Percentiles rank a stretch among this genome's conserved stretches.
phyloP scores from a whole-genome alignment of 345 rosid genomes.

The Cardamine resedifolia region DNA sequence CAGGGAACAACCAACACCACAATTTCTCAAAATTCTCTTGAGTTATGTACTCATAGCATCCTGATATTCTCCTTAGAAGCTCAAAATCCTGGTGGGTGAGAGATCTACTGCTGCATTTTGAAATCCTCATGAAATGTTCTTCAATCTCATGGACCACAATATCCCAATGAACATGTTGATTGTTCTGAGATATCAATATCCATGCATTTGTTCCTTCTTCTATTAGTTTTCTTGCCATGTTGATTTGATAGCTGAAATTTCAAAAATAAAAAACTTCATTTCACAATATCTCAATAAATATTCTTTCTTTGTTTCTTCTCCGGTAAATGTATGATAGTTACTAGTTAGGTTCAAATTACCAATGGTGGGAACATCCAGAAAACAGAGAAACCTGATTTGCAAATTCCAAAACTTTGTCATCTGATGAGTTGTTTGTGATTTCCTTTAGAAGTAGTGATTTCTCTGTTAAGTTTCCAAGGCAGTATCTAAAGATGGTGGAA shows the following conservation, averaged over 20 bases:
- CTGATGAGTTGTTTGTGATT: conserved; percentile 58
- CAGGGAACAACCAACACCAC: conserved; percentile 92
- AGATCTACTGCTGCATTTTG: conserved; percentile 67
- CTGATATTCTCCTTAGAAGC: conserved; percentile 64
- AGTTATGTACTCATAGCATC: conserved; percentile 66
- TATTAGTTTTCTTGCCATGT: conserved; percentile 67
- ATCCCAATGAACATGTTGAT: conserved; percentile 63
- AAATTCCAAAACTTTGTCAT: conserved; percentile 58
- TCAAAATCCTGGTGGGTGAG: conserved; percentile 69
- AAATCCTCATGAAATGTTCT: conserved; percentile 75
- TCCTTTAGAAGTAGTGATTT: conserved; percentile 69
- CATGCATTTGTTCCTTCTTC: conserved; percentile 77
- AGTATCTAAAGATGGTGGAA: conserved; percentile 58
- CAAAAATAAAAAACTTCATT: background rate
- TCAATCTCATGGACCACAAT: conserved; percentile 59
- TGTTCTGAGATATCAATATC: conserved; percentile 61
- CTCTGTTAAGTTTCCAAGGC: conserved; percentile 66
- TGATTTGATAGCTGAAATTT: conserved; percentile 61
- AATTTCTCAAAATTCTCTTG: conserved; percentile 81
- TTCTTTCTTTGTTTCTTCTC: background rate
- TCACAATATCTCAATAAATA: background rate
- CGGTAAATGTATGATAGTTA: background rate
- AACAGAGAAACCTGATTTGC: conserved; percentile 68
- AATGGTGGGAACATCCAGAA: conserved; percentile 85
- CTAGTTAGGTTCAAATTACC: conserved; percentile 44